Percentiles rank a stretch among this genome's conserved stretches.
Conservation (phyloP, 768 basidiomycete genomes). For the Multifurca ochricompacta region DNA sequence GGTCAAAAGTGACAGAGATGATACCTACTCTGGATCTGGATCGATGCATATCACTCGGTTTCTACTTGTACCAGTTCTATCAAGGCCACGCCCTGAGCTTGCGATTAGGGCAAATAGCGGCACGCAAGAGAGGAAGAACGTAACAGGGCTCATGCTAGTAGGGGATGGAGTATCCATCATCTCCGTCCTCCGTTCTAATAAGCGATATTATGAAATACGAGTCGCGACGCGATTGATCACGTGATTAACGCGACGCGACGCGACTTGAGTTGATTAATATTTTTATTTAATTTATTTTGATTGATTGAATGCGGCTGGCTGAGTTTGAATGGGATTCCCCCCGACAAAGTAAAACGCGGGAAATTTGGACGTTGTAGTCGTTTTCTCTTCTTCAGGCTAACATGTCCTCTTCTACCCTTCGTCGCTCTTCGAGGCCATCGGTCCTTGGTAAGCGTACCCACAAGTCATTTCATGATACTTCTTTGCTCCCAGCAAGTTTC, state of each 20-base stretch:
- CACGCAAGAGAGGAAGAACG: no score
- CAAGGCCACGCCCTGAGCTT: no score
- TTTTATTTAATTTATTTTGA: no score
- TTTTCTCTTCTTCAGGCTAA: background rate
- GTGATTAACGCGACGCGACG: constrained; percentile 10
- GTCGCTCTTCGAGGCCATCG: constrained; percentile 22
- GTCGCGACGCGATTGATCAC: constrained; percentile 24
- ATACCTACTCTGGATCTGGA: no score
- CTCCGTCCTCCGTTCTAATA: background rate
- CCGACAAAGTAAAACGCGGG: constrained; percentile 20
- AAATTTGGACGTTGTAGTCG: background rate
- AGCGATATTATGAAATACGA: constrained; percentile 13
- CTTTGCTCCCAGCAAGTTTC: constrained; percentile 30
- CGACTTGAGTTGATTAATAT: constrained; percentile 18
- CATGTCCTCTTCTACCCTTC: constrained; percentile 15
- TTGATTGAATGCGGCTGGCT: constrained; percentile 21
- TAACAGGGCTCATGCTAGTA: no score
- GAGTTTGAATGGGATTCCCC: constrained; percentile 25
- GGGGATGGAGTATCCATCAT: no score
- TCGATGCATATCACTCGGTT: no score
- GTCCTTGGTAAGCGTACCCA: constrained; percentile 32
- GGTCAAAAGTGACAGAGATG: no score
- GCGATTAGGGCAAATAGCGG: no score
- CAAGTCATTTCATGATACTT: constrained; percentile 24
- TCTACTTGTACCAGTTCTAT: no score